Conservation (phyloP, 2,329 filamentous ascomycete genomes). For the Penicillium hordei region DNA sequence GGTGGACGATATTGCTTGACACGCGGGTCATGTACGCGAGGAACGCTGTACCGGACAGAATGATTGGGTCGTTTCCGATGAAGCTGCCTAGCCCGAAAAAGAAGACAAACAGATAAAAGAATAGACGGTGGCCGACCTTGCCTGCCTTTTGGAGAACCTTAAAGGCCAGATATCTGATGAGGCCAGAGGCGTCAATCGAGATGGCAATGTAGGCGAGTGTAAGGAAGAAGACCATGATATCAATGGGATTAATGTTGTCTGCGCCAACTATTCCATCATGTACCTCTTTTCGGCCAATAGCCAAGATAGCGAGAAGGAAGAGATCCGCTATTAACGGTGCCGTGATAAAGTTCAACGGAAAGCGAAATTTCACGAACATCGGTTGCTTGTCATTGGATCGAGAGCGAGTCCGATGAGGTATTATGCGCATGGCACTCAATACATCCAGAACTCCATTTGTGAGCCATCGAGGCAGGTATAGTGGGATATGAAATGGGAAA, state of each 20-base stretch:
- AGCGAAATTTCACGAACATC: constrained; percentile 52
- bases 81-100: constrained; percentile 68
- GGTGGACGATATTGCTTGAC: constrained; percentile 69
- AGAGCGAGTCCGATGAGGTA: constrained; percentile 43
- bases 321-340: constrained; percentile 69
- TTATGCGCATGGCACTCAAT: constrained; percentile 54
- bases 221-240: constrained; percentile 74
- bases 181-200: constrained; percentile 71
- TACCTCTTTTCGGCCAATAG: constrained; percentile 67
- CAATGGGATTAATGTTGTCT: constrained; percentile 65
- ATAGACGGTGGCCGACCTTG: constrained; percentile 65
- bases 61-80: constrained; percentile 74
- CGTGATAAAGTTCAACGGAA: constrained; percentile 70
- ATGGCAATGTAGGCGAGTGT: constrained; percentile 75
- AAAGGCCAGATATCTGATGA: constrained; percentile 70
- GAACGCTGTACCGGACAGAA: constrained; percentile 71
- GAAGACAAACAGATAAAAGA: constrained; percentile 71
- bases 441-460: constrained; percentile 47
- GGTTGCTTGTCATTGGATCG: constrained; percentile 30
- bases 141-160: constrained; percentile 68
- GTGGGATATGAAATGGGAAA: constrained; percentile 65
- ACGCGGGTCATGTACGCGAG: constrained; percentile 75
- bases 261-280: constrained; percentile 67
- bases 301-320: constrained; percentile 67
- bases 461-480: constrained; percentile 58